A percentile compares a stretch with the other conserved stretches of the same genome.
Evolutionary conservation across 2,329 filamentous ascomycete genomes (phyloP).

Genomic region (Colletotrichum musae): DNA sequence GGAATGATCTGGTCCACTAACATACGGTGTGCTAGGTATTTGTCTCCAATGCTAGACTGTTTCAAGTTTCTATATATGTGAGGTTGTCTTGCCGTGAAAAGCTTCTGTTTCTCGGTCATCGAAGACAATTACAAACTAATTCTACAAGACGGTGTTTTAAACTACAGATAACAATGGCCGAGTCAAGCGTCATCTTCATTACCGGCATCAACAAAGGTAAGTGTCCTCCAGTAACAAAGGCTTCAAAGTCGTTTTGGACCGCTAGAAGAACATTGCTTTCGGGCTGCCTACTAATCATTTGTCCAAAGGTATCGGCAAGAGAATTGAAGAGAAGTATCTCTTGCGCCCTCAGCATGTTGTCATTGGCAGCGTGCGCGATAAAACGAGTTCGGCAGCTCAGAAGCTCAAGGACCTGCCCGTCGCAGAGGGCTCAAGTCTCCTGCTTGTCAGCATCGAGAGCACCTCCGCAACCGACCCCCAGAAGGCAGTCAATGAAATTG

Average conservation of each 20-base stretch:
- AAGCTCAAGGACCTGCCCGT: constrained; percentile 47
- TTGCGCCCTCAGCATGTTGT: constrained; percentile 53
- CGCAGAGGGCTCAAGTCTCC: constrained; percentile 47
- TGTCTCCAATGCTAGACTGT: too few relatives aligned
- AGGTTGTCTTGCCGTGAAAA: too few relatives aligned
- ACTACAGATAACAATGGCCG: not conserved
- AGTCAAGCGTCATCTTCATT: constrained; percentile 45
- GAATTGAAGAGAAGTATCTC: constrained; percentile 48
- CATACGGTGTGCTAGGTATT: too few relatives aligned
- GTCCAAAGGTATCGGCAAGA: constrained; percentile 26
- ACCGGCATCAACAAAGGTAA: constrained; percentile 51
- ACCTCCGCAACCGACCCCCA: constrained; percentile 46
- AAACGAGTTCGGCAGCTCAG: constrained; percentile 44
- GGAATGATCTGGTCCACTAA: too few relatives aligned
- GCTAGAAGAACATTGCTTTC: not conserved
- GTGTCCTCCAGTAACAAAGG: not conserved
- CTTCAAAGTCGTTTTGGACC: too few relatives aligned
- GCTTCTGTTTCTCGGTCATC: too few relatives aligned
- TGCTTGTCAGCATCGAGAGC: constrained; percentile 51
- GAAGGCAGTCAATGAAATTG: constrained; percentile 46
- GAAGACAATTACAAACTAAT: too few relatives aligned
- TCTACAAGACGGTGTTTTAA: too few relatives aligned
- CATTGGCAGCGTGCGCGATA: constrained; percentile 52
- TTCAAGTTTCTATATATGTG: too few relatives aligned
- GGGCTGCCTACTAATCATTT: not conserved